A percentile compares a stretch with the other conserved stretches of the same genome.
These are phyloP conservation scores for Perilla frutescens DNA, from an alignment of 257 asterid species.

Conservation along the genomic window DNA sequence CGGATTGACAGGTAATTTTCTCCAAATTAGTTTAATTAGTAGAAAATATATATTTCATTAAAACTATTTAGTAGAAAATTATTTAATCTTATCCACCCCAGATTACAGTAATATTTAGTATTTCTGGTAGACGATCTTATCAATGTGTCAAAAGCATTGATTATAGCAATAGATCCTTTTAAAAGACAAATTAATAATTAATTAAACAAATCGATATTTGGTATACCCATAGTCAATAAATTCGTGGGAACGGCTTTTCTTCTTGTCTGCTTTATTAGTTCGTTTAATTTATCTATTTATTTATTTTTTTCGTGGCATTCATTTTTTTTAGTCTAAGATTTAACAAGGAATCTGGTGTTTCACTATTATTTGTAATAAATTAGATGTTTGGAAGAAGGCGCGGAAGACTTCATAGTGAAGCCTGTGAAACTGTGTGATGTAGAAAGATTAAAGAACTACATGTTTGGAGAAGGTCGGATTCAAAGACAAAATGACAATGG, in stretches of 20 bases:
- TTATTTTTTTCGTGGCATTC: too few relatives aligned
- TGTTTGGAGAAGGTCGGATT: conserved; percentile 64
- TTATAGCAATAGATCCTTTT: conserved; percentile 13
- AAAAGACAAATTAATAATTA: not conserved
- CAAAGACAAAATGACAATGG: conserved; percentile 30
- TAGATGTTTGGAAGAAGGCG: conserved; percentile 93
- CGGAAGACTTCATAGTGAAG: conserved; percentile 83
- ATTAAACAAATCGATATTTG: not conserved
- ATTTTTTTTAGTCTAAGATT: too few relatives aligned
- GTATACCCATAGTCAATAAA: conserved; percentile 7
- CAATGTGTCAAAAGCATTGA: not conserved
- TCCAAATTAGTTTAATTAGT: not conserved
- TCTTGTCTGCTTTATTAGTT: not conserved
- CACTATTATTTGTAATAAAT: not conserved
- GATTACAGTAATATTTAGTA: not conserved
- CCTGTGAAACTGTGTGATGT: conserved; percentile 80
- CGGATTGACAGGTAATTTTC: conserved; percentile 67
- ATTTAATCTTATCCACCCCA: conserved; percentile 29
- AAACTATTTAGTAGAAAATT: too few relatives aligned
- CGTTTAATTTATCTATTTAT: not conserved
- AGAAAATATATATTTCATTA: not conserved
- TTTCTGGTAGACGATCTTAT: conserved; percentile 4
- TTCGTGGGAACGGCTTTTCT: conserved; percentile 1
- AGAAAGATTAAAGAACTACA: conserved; percentile 63
- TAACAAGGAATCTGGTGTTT: not conserved